A percentile compares a stretch with the other conserved stretches of the same genome.
These are phyloP conservation scores for Botrytis hyacinthi DNA, from an alignment of 2,329 filamentous ascomycete species.

Conservation along the genomic window DNA sequence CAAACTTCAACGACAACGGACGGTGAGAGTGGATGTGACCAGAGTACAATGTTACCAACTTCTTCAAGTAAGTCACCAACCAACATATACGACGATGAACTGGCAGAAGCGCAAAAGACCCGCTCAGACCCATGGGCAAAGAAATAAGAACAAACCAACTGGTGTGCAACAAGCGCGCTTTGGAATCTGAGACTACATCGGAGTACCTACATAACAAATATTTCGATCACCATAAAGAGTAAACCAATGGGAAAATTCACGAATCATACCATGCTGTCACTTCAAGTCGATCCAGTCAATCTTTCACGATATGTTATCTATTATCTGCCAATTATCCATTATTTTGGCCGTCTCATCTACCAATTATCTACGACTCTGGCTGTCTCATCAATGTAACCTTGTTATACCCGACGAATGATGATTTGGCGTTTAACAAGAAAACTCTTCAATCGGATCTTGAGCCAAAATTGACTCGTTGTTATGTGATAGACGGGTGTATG, in stretches of 20 bases:
- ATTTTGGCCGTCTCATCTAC: background rate
- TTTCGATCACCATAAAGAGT: background rate
- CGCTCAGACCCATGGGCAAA: background rate
- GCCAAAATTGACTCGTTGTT: slow-evolving; percentile 14
- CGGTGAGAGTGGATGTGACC: background rate
- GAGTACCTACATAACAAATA: background rate
- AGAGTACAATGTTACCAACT: slow-evolving; percentile 7
- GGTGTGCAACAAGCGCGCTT: slow-evolving; percentile 32
- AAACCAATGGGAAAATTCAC: slow-evolving; percentile 6
- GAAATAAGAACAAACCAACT: background rate
- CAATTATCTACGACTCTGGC: background rate
- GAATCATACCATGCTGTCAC: background rate
- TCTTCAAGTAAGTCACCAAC: background rate
- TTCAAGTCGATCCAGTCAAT: background rate
- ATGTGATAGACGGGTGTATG: background rate
- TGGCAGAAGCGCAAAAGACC: slow-evolving; percentile 26
- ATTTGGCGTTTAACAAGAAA: slow-evolving; percentile 29
- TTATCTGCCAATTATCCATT: background rate
- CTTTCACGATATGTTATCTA: background rate
- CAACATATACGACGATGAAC: slow-evolving; percentile 1
- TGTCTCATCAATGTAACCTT: slow-evolving; percentile 7
- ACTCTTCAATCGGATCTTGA: slow-evolving; percentile 14
- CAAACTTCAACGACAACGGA: background rate
- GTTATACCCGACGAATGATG: slow-evolving; percentile 35
- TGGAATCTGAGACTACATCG: background rate